These are phyloP conservation scores for Boletus sp. DNA, from an alignment of 768 basidiomycete species.

Conservation along the genomic window DNA sequence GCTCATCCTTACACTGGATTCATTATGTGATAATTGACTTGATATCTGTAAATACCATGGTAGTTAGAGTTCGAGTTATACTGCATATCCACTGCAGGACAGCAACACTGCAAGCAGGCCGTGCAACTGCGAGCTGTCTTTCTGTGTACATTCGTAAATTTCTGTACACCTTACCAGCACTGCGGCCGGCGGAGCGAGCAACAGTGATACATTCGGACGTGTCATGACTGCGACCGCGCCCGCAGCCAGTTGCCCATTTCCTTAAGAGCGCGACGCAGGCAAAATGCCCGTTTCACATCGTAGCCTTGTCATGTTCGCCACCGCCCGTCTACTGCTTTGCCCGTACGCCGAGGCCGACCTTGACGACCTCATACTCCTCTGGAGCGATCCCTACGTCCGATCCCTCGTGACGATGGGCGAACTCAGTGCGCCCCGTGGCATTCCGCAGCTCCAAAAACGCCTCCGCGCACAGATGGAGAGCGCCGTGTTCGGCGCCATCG, in stretches of 20 bases:
- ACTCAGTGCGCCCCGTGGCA: constrained; percentile 4
- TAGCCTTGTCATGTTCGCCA: constrained; percentile 25
- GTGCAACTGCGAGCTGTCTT: not conserved
- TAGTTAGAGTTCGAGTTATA: not conserved
- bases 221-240: constrained; percentile 19
- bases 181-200: constrained; percentile 5
- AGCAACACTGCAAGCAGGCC: not conserved
- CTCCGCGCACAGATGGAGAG: constrained; percentile 23
- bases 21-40: not conserved
- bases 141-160: not conserved
- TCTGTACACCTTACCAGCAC: not conserved
- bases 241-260: constrained; percentile 10
- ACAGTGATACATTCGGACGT: not conserved
- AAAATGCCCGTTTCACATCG: not conserved
- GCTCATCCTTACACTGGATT: not conserved
- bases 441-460: constrained; percentile 15
- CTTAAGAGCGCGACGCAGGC: not conserved
- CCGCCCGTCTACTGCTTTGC: constrained; percentile 35
- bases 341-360: constrained; percentile 34
- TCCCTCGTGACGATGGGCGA: constrained; percentile 16
- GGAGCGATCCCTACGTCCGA: constrained; percentile 31
- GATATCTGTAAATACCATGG: not conserved
- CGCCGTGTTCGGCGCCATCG: constrained; percentile 29
- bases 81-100: not conserved
- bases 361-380: constrained; percentile 28